Evolutionary conservation across 106 monocot genomes (phyloP), one percentile per base, ranked within the genome.

Genomic region (Chionographis japonica): DNA sequence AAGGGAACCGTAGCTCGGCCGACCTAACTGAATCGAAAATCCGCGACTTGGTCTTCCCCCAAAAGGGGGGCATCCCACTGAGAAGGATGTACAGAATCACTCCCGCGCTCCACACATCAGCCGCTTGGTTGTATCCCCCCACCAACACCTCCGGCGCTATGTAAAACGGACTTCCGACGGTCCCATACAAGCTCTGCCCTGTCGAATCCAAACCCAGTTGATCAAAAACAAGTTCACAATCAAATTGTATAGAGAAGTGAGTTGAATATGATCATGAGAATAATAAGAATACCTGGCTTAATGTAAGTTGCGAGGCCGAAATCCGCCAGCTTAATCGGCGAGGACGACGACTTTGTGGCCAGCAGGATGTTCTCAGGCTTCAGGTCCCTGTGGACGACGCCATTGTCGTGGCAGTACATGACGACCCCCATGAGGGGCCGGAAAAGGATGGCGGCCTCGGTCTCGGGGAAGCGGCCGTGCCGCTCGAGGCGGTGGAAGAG

Each of bases 311-410:
- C 95, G 3, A 95, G 78, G 2, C 95, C 95, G 36, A 95, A 95
- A 76, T 95, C 95, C 0, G 95, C 95, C 15, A 95, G 70, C 63
- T 95, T 95, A 36, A 95, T 91, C 20, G 81, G 84, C 3, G 88
- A 95, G 59, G 84, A 86, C 3, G 70, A 52, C 4, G 83, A 84
- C 57, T 76, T 82, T 15, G 77, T 89, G 14, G 83, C 86, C 42
- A 95, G 65, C 49, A 95, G 79, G 69, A 95, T 82, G 71, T 95
- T 95, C 79, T 95, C 95, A 0, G 95, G 95, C 69, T 95, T 95
- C 2, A 95, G 73, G 78, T 95, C 95, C 37, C 95, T 61, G 67
- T 95, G 95, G 14, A 95, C 86, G 36, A 95, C 73, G 15, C 95
- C 95, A 12, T 84, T 88, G 20, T 80, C 81, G 58, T 95, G 95